These are phyloP conservation scores for Onygenales sp. DNA, from an alignment of 2,329 filamentous ascomycete species.

Conservation along the genomic window DNA sequence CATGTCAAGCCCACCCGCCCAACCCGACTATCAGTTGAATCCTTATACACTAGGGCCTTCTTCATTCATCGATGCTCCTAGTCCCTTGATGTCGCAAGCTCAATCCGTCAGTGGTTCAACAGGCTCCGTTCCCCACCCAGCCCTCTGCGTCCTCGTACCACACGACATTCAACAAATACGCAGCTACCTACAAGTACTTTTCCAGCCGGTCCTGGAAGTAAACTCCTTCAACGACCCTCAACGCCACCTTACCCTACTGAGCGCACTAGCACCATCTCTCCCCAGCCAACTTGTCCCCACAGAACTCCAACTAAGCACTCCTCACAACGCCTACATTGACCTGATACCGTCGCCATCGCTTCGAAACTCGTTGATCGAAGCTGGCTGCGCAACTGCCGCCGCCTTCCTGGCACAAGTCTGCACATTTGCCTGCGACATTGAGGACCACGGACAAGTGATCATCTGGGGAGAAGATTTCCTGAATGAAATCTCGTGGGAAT, in stretches of 20 bases:
- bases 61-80: neutral
- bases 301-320: constrained; percentile 29
- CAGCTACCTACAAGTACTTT: too few species aligned
- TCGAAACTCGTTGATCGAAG: constrained; percentile 28
- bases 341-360: constrained; percentile 32
- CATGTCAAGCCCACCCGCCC: too few species aligned
- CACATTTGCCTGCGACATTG: constrained; percentile 24
- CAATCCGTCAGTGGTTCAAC: too few species aligned
- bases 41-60: too few species aligned
- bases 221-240: constrained; percentile 16
- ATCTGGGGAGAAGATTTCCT: constrained; percentile 36
- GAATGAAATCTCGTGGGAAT: constrained; percentile 35
- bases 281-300: constrained; percentile 28
- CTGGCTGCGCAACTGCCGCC: constrained; percentile 26
- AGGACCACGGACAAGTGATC: constrained; percentile 31
- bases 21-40: too few species aligned
- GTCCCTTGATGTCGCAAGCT: neutral
- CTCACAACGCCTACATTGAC: constrained; percentile 35
- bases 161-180: too few species aligned
- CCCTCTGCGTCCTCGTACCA: too few species aligned
- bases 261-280: constrained; percentile 21
- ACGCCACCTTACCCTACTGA: constrained; percentile 23
- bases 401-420: constrained; percentile 30
- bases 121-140: too few species aligned
- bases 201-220: too few species aligned